phyloP scores from a whole-genome alignment of 257 asterid genomes.

The Przewalskia tangutica region DNA sequence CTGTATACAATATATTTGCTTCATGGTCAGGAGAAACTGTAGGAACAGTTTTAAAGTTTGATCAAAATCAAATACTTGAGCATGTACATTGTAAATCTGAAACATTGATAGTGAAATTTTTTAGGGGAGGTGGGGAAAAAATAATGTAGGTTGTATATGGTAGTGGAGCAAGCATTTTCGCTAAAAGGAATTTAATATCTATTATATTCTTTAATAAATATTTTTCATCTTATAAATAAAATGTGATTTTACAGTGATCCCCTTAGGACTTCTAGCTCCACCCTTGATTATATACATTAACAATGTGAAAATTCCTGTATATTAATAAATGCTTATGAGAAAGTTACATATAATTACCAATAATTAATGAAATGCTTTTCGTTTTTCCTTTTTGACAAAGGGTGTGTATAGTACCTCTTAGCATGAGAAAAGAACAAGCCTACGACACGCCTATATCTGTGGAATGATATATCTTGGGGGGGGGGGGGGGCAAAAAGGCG shows the following conservation, averaged over 20 bases:
- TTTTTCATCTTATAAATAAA: background rate
- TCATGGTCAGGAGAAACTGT: background rate
- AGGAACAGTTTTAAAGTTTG: background rate
- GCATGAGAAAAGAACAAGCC: background rate
- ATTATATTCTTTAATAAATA: background rate
- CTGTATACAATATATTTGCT: background rate
- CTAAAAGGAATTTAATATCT: background rate
- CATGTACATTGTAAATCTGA: no score
- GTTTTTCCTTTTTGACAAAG: background rate
- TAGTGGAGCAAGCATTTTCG: no score
- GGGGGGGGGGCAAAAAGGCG: no score
- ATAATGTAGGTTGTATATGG: no score
- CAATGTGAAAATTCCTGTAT: background rate
- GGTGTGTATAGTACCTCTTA: background rate
- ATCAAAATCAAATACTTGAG: no score
- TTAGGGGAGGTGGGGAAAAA: no score
- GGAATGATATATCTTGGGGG: background rate
- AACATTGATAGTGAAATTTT: no score
- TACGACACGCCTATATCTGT: background rate
- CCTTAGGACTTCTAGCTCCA: background rate
- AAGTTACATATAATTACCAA: background rate
- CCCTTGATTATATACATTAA: background rate
- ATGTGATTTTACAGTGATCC: background rate
- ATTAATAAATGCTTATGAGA: background rate
- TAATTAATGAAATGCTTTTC: background rate